Percentiles rank a stretch among this genome's conserved stretches.
phyloP scores from a whole-genome alignment of 2,329 filamentous ascomycete species.

The Trichophyton rubrum region DNA sequence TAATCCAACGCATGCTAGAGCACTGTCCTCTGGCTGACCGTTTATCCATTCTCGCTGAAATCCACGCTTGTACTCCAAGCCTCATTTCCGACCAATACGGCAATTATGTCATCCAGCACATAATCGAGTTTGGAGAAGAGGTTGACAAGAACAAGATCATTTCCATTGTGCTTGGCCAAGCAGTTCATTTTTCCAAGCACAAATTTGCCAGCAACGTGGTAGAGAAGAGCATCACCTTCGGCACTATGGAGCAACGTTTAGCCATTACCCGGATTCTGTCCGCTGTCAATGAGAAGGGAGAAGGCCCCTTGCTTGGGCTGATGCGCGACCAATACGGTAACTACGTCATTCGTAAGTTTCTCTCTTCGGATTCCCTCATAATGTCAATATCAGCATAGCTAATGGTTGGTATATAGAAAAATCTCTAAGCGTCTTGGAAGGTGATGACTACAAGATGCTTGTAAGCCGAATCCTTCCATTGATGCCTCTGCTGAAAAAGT shows the following conservation, averaged over 20 bases:
- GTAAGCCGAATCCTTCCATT: constrained; percentile 52
- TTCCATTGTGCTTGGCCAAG: constrained; percentile 54
- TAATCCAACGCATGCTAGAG: constrained; percentile 86
- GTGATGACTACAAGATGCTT: constrained; percentile 47
- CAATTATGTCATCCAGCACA: constrained; percentile 92
- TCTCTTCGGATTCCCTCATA: background rate
- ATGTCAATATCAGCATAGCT: background rate
- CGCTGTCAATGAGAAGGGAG: constrained; percentile 49
- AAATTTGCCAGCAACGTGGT: constrained; percentile 97
- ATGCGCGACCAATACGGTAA: constrained; percentile 91
- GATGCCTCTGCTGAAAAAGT: constrained; percentile 50
- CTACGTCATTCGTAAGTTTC: constrained; percentile 80
- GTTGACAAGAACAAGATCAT: constrained; percentile 65
- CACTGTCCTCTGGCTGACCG: constrained; percentile 61
- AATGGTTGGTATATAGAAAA: constrained; percentile 49
- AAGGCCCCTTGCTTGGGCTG: constrained; percentile 58
- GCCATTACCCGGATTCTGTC: constrained; percentile 55
- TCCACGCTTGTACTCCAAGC: constrained; percentile 57
- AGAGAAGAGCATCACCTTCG: constrained; percentile 73
- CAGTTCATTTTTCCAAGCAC: constrained; percentile 73
- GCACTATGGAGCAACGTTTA: constrained; percentile 54
- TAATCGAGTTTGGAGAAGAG: constrained; percentile 64
- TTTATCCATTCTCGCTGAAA: constrained; percentile 59
- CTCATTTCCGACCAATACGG: constrained; percentile 82
- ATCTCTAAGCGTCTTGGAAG: constrained; percentile 53